These are phyloP conservation scores for Erodium trifolium DNA, from an alignment of 441 rosid species.

Conservation along the genomic window DNA sequence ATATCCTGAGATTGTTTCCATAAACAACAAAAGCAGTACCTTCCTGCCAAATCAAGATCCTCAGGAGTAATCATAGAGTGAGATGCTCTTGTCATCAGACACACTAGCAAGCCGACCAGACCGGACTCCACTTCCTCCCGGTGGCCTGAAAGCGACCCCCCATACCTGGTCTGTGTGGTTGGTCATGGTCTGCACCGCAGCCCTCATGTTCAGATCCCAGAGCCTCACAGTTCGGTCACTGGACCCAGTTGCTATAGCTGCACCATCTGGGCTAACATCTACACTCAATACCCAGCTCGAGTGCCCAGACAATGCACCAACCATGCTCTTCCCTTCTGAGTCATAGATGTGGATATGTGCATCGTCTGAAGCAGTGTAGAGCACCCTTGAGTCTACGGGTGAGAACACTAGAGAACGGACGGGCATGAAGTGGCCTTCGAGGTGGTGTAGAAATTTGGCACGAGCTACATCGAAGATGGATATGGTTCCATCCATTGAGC, in stretches of 20 bases:
- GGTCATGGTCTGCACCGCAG: slow-evolving; percentile 82
- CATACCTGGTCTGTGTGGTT: slow-evolving; percentile 83
- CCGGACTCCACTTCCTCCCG: slow-evolving; percentile 40
- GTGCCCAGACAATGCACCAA: slow-evolving; percentile 83
- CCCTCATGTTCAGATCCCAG: slow-evolving; percentile 87
- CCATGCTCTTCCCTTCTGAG: slow-evolving; percentile 64
- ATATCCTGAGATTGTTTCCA: not conserved
- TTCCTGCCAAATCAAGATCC: not conserved
- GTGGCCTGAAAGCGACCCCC: slow-evolving; percentile 71
- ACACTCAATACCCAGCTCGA: slow-evolving; percentile 86
- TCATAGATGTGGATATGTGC: slow-evolving; percentile 85
- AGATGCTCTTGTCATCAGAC: slow-evolving; percentile 90
- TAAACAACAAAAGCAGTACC: not conserved
- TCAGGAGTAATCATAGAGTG: slow-evolving; percentile 77
- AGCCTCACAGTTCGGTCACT: slow-evolving; percentile 83
- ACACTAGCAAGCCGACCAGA: slow-evolving; percentile 78
- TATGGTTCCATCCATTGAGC: slow-evolving; percentile 91
- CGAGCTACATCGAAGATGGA: slow-evolving; percentile 75
- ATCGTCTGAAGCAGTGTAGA: slow-evolving; percentile 85
- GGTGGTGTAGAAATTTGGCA: slow-evolving; percentile 74
- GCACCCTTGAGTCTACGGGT: slow-evolving; percentile 59
- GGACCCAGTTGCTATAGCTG: slow-evolving; percentile 76
- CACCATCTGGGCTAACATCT: slow-evolving; percentile 84
- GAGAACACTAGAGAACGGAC: slow-evolving; percentile 83
- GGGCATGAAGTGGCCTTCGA: slow-evolving; percentile 88